Evolutionary conservation across 495 filamentous ascomycete species (phyloP).

Genomic region (Pyrenopolyporus hunteri): DNA sequence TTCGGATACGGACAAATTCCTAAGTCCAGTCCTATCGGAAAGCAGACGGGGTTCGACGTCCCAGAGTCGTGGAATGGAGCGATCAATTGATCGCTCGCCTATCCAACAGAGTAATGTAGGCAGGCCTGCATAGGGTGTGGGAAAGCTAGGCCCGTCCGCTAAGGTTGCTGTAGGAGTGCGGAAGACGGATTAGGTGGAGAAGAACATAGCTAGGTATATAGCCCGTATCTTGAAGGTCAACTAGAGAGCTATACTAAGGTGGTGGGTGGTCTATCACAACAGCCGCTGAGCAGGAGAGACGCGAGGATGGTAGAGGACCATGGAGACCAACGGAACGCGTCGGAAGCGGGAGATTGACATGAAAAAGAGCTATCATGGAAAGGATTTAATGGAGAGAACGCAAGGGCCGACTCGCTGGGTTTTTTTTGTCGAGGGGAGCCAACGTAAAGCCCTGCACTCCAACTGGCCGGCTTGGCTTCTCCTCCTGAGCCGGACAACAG

Average conservation of each 20-base stretch:
- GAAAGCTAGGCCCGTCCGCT: constrained; percentile 19
- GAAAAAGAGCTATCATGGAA: constrained; percentile 34
- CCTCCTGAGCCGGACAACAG: constrained; percentile 37
- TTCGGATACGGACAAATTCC: constrained; percentile 42
- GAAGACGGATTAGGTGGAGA: constrained; percentile 25
- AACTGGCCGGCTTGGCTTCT: constrained; percentile 27
- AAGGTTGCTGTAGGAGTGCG: constrained; percentile 25
- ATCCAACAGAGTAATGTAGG: constrained; percentile 30
- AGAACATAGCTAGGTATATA: constrained; percentile 12
- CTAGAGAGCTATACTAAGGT: constrained; percentile 39
- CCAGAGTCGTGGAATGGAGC: constrained; percentile 27
- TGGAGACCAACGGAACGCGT: constrained; percentile 28
- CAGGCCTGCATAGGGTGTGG: constrained; percentile 36
- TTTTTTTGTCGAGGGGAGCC: constrained; percentile 25
- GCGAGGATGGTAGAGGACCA: constrained; percentile 22
- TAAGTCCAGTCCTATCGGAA: constrained; percentile 43
- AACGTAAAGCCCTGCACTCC: constrained; percentile 34
- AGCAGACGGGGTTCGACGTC: constrained; percentile 29
- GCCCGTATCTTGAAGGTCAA: constrained; percentile 17
- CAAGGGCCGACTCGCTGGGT: constrained; percentile 33
- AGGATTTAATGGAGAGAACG: constrained; percentile 34
- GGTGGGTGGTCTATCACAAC: constrained; percentile 26
- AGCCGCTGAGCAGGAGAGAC: constrained; percentile 24
- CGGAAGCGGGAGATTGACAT: constrained; percentile 38
- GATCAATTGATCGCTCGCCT: constrained; percentile 28